phyloP scores from a whole-genome alignment of 2,329 filamentous ascomycete genomes.

The Lecanicillium sp. region DNA sequence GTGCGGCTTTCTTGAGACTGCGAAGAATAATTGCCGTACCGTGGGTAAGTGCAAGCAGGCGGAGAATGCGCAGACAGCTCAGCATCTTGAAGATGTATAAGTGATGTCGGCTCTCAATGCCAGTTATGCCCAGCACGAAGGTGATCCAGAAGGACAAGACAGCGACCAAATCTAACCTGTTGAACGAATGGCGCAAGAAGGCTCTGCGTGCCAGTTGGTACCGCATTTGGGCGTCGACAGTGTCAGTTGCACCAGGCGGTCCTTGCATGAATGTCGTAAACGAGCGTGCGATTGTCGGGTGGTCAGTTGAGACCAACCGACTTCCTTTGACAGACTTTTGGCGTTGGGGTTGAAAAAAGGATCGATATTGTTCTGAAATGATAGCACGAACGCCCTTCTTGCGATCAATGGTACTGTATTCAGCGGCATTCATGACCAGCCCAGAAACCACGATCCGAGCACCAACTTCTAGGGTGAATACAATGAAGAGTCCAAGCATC shows the following conservation, averaged over 20 bases:
- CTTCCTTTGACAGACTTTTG: slow-evolving; percentile 58
- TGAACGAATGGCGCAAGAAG: slow-evolving; percentile 92
- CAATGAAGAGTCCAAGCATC: slow-evolving; percentile 73
- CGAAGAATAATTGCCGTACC: slow-evolving; percentile 92
- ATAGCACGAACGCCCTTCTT: slow-evolving; percentile 68
- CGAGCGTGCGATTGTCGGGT: slow-evolving; percentile 65
- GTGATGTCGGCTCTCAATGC: slow-evolving; percentile 63
- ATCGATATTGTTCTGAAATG: slow-evolving; percentile 67
- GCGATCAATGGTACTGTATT: slow-evolving; percentile 87
- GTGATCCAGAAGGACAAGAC: slow-evolving; percentile 94
- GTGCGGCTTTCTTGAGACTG: slow-evolving; percentile 92
- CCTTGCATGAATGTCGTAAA: slow-evolving; percentile 74
- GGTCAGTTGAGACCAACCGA: slow-evolving; percentile 40
- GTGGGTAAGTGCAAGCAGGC: slow-evolving; percentile 84
- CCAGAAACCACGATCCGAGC: slow-evolving; percentile 89
- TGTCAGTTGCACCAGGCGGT: slow-evolving; percentile 51
- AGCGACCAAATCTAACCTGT: slow-evolving; percentile 88
- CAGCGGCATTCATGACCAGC: slow-evolving; percentile 80
- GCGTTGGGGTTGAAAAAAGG: slow-evolving; percentile 75
- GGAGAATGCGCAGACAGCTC: slow-evolving; percentile 85
- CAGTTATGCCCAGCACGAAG: slow-evolving; percentile 65
- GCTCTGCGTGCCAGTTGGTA: slow-evolving; percentile 82
- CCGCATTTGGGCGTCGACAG: slow-evolving; percentile 70
- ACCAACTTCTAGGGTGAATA: slow-evolving; percentile 83
- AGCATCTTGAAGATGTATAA: slow-evolving; percentile 94